Evolutionary conservation across 176 grass and related monocot species (phyloP).

Genomic region (Zizania latifolia): DNA sequence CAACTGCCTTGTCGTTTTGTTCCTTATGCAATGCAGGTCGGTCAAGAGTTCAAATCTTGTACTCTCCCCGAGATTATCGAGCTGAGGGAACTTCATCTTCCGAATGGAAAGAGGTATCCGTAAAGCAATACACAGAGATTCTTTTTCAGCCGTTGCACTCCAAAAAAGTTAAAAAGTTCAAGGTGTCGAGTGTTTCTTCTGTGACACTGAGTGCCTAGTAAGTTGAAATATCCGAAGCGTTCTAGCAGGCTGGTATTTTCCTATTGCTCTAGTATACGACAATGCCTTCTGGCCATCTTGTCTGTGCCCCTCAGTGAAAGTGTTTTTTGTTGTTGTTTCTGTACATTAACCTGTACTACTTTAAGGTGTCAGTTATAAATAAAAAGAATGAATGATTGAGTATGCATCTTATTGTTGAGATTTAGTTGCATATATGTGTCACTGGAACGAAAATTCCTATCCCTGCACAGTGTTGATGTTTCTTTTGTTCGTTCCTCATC

Average conservation of each 20-base stretch:
- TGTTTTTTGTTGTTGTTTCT: neutral
- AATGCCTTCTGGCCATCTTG: neutral
- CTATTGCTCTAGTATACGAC: neutral
- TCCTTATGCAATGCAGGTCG: conserved; percentile 41
- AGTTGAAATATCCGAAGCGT: neutral
- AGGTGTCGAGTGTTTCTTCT: conserved; percentile 52
- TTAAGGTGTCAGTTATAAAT: neutral
- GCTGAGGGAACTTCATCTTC: conserved; percentile 52
- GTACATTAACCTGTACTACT: conserved; percentile 14
- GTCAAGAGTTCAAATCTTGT: conserved; percentile 59
- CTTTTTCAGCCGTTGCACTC: conserved; percentile 63
- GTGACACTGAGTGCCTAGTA: conserved; percentile 51
- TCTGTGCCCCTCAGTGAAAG: neutral
- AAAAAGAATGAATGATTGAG: neutral
- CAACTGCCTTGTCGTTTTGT: neutral
- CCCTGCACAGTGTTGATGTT: neutral
- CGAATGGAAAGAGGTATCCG: conserved; percentile 64
- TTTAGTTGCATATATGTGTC: neutral
- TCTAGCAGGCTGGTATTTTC: neutral
- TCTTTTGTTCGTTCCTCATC: neutral
- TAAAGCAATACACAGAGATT: conserved; percentile 68
- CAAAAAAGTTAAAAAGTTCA: conserved; percentile 62
- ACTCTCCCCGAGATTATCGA: conserved; percentile 67
- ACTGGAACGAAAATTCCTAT: neutral
- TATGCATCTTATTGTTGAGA: neutral